Conservation (phyloP, 2,329 filamentous ascomycete species). For the Venturiaceae sp. region DNA sequence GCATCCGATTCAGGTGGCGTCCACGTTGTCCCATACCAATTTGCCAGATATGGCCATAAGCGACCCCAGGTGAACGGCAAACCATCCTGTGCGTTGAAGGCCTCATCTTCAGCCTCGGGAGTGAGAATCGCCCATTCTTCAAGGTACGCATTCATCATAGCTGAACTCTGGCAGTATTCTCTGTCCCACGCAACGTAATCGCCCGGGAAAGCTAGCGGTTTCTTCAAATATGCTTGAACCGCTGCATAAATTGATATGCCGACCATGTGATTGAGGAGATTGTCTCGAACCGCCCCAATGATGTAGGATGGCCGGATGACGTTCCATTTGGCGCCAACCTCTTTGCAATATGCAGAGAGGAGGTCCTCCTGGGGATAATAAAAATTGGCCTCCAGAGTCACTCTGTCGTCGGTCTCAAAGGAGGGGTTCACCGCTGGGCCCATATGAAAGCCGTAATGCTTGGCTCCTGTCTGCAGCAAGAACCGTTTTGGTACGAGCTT, state of each 20-base stretch:
- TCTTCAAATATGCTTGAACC: slow-evolving; percentile 26
- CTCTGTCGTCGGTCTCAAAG: slow-evolving; percentile 31
- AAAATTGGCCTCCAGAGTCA: slow-evolving; percentile 33
- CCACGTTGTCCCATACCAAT: too few species aligned
- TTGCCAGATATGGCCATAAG: slow-evolving; percentile 33
- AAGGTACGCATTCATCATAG: slow-evolving; percentile 32
- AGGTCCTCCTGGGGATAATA: slow-evolving; percentile 40
- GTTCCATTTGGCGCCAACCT: slow-evolving; percentile 23
- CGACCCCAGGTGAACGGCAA: slow-evolving; percentile 30
- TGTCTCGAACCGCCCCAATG: slow-evolving; percentile 31
- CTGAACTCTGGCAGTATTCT: slow-evolving; percentile 26
- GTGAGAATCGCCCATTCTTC: slow-evolving; percentile 37
- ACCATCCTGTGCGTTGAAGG: slow-evolving; percentile 35
- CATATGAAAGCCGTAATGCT: slow-evolving; percentile 36
- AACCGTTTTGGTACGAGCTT: slow-evolving; percentile 29
- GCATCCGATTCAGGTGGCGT: slow-evolving; percentile 21
- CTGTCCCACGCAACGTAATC: slow-evolving; percentile 30
- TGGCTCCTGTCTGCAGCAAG: slow-evolving; percentile 34
- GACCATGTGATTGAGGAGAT: slow-evolving; percentile 33
- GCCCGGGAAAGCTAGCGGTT: slow-evolving; percentile 29
- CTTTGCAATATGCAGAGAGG: slow-evolving; percentile 26
- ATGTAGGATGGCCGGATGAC: slow-evolving; percentile 35
- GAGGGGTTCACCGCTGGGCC: slow-evolving; percentile 27
- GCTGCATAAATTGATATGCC: slow-evolving; percentile 35
- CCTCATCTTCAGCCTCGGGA: slow-evolving; percentile 26